Evolutionary conservation across 2,329 filamentous ascomycete genomes (phyloP).

Genomic region (Mariannaea elegans): DNA sequence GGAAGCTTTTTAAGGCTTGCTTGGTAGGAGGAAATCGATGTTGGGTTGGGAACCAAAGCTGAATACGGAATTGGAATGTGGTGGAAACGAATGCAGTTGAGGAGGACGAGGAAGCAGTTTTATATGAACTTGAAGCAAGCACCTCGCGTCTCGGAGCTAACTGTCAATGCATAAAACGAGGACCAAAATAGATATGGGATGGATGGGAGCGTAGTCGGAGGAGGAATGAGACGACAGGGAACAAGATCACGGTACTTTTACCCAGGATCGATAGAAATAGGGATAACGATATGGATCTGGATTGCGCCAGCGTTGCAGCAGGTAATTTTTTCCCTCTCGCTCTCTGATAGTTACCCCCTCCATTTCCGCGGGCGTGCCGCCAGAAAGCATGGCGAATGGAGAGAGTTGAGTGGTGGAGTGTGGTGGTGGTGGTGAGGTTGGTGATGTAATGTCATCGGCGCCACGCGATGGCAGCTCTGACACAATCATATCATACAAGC

Average conservation of each 20-base stretch:
- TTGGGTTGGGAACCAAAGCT: conserved; percentile 5
- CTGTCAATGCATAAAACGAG: conserved; percentile 6
- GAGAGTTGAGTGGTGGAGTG: background rate
- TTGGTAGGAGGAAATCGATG: conserved; percentile 11
- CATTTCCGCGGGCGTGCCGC: background rate
- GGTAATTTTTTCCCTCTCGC: background rate
- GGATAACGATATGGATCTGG: conserved; percentile 6
- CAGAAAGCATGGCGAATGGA: conserved; percentile 6
- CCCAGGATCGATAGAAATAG: conserved; percentile 6
- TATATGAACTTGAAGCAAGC: conserved; percentile 31
- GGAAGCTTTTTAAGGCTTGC: conserved; percentile 1
- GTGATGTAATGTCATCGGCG: conserved; percentile 38
- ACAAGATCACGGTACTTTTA: conserved; percentile 20
- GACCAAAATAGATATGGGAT: conserved; percentile 14
- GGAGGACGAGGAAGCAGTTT: conserved; percentile 34
- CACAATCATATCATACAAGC: conserved; percentile 40
- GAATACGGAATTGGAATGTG: conserved; percentile 25
- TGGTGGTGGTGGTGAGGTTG: conserved; percentile 20
- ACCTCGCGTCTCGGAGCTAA: background rate
- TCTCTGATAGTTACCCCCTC: background rate
- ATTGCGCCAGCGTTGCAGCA: conserved; percentile 15
- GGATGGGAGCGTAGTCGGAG: conserved; percentile 16
- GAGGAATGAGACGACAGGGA: conserved; percentile 14
- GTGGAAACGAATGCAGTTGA: conserved; percentile 27
- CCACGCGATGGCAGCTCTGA: conserved; percentile 34